These are phyloP conservation scores for Cordyceps javanica DNA, from an alignment of 2,329 filamentous ascomycete species.

Conservation along the genomic window DNA sequence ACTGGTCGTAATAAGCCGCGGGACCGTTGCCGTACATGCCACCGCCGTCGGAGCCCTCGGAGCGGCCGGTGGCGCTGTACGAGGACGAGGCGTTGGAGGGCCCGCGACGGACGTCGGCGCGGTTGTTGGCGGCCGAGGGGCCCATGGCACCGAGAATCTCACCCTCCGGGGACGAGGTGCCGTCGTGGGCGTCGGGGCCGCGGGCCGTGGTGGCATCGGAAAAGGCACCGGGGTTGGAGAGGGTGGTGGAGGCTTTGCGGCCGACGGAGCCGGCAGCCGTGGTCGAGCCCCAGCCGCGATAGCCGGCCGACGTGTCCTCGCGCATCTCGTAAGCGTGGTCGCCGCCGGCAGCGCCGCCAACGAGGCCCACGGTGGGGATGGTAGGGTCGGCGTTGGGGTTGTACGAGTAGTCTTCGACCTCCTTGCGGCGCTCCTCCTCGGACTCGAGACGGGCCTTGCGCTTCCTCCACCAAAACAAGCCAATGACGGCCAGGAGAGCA, in stretches of 20 bases:
- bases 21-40: slow-evolving; percentile 38
- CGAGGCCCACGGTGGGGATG: slow-evolving; percentile 45
- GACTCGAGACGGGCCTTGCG: slow-evolving; percentile 78
- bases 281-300: slow-evolving; percentile 90
- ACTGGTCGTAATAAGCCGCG: slow-evolving; percentile 52
- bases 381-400: slow-evolving; percentile 96
- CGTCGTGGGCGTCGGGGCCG: slow-evolving; percentile 49
- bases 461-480: slow-evolving; percentile 80
- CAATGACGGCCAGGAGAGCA: slow-evolving; percentile 68
- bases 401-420: slow-evolving; percentile 95
- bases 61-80: slow-evolving; percentile 77
- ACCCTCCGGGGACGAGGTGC: slow-evolving; percentile 57
- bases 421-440: slow-evolving; percentile 85
- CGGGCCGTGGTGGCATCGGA: slow-evolving; percentile 74
- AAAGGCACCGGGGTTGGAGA: slow-evolving; percentile 66
- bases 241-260: slow-evolving; percentile 81
- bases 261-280: slow-evolving; percentile 61
- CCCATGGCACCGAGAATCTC: slow-evolving; percentile 82
- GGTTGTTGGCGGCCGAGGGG: slow-evolving; percentile 60
- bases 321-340: slow-evolving; percentile 66
- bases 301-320: slow-evolving; percentile 71
- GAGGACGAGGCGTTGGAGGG: slow-evolving; percentile 94
- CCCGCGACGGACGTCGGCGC: slow-evolving; percentile 73
- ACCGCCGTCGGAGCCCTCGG: slow-evolving; percentile 57
- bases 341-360: slow-evolving; percentile 32